Evolutionary conservation across 2,329 filamentous ascomycete genomes (phyloP).

Genomic region (Talaromyces sp.): DNA sequence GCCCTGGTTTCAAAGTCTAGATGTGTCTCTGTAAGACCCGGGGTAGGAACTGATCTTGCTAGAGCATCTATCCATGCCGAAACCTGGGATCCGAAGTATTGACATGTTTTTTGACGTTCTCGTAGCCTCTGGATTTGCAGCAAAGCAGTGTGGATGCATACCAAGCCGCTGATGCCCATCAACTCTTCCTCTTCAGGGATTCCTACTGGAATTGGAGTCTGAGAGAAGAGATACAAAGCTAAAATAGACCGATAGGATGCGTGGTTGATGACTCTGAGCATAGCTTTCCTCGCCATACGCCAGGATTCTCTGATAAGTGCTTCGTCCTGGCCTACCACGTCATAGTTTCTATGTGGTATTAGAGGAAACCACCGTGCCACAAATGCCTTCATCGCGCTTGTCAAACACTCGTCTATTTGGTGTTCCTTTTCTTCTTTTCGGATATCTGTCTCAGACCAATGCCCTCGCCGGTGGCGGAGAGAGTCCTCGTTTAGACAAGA

Average conservation of each 20-base stretch:
- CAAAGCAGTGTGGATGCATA: background rate
- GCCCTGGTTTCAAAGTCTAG: constrained; percentile 1
- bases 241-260: background rate
- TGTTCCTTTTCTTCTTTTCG: background rate
- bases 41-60: background rate
- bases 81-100: background rate
- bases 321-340: too few species aligned
- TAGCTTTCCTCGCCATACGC: background rate
- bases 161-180: background rate
- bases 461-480: background rate
- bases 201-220: background rate
- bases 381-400: background rate
- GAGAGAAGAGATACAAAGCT: background rate
- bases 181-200: background rate
- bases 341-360: background rate
- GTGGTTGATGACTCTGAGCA: background rate
- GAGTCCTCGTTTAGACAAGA: background rate
- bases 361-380: background rate
- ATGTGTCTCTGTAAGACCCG: background rate
- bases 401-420: background rate
- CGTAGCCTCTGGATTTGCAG: background rate
- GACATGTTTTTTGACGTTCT: background rate
- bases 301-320: background rate
- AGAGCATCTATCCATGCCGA: background rate
- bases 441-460: background rate